Evolutionary conservation across 768 basidiomycete species (phyloP).

Genomic region (Agaricus subrufescens): DNA sequence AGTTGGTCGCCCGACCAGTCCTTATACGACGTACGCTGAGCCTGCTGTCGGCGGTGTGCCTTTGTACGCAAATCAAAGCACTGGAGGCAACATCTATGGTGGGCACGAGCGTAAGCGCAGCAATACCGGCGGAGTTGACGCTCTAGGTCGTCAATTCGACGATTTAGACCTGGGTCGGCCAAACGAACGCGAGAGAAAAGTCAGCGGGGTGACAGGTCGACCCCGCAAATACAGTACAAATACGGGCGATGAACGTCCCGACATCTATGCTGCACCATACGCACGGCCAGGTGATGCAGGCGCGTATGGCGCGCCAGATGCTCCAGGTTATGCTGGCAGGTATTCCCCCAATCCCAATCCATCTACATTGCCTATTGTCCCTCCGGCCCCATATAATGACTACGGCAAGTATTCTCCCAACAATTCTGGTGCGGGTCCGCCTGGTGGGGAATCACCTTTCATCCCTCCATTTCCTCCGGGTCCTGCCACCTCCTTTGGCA

Average conservation of each 20-base stretch:
- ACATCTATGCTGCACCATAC: constrained; percentile 1
- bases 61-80: constrained; percentile 16
- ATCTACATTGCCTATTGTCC: neutral
- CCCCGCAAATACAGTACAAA: constrained; percentile 42
- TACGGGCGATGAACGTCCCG: constrained; percentile 19
- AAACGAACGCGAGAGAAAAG: constrained; percentile 30
- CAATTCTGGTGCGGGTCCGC: constrained; percentile 28
- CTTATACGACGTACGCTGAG: constrained; percentile 17
- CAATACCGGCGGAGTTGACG: constrained; percentile 23
- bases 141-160: constrained; percentile 36
- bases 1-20: constrained; percentile 22
- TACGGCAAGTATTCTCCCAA: constrained; percentile 17
- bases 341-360: neutral
- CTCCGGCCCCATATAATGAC: no score
- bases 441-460: constrained; percentile 35
- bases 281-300: neutral
- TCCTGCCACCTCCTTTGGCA: constrained; percentile 32
- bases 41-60: constrained; percentile 14
- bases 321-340: constrained; percentile 10
- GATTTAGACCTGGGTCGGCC: constrained; percentile 36
- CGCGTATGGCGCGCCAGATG: constrained; percentile 24
- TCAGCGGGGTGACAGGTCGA: constrained; percentile 26
- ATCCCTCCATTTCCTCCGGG: constrained; percentile 14
- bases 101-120: constrained; percentile 30
- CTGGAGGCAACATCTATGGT: constrained; percentile 13